Evolutionary conservation across 176 grass and related monocot species (phyloP), one percentile per base, ranked within the genome.

Genomic region (Hordeum marinum): DNA sequence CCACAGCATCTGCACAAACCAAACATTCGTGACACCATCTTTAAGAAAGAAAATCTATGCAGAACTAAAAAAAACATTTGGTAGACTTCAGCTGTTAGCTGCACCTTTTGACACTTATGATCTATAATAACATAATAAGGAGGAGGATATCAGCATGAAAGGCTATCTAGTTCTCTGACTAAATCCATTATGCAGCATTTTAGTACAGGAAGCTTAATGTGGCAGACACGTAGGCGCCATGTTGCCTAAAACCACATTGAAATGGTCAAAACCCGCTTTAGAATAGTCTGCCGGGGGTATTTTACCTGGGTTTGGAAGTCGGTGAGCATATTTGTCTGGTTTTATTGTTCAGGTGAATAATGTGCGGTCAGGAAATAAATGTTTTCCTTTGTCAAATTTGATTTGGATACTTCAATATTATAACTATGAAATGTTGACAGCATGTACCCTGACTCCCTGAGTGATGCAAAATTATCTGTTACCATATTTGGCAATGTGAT

Each of bases 31-130:
- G 32, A 48, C 62, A 15, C 62, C n/a, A 25, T 69, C 34, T 68
- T 81, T 76, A 68, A 82, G 39, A 61, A 29, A 67, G 14, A 35
- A 21, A 29, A 35, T 0, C 20, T 29, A 63, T 26, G 21, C 13
- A 46, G 20, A 65, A 68, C 20, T 68, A 15, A 21, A 54, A 46
- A 41, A 80, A 18, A 50, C 6, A 83, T 13, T 32, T 8, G 42
- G 58, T 76, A 12, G 27, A 46, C 6, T 80, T 58, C 48, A 61
- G 54, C 25, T 45, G 37, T 20, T 79, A 63, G n/a, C 25, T 80
- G 76, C 39, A 67, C 32, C 48, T 86, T 87, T 64, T 63, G 72
- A 39, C 7, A 43, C 42, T 76, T 58, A 75, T 14, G 15, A 74
- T 66, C 8, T 37, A 74, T 52, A 75, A 17, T 66, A 48, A 37